Percentiles rank a stretch among this genome's conserved stretches.
Conservation (phyloP, 148 eudicot species). For the Talinum fruticosum region DNA sequence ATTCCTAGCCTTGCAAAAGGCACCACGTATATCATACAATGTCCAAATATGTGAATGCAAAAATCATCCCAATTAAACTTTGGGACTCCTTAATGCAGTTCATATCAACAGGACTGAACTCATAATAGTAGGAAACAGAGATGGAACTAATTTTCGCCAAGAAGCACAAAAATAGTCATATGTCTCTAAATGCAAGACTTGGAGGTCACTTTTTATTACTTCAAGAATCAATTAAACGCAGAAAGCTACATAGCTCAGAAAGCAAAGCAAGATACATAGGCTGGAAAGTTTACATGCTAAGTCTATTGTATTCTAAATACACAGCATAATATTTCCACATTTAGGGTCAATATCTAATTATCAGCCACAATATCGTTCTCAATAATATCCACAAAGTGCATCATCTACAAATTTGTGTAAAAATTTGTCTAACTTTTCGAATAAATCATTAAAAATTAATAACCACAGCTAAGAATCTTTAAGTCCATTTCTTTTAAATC, state of each 20-base stretch:
- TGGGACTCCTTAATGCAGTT: background rate
- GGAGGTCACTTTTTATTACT: background rate
- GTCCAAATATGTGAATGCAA: background rate
- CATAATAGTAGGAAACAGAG: background rate
- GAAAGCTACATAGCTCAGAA: background rate
- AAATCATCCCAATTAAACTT: background rate
- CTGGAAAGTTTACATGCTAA: background rate
- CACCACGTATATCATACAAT: constrained; percentile 3
- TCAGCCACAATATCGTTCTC: background rate
- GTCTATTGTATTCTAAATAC: background rate
- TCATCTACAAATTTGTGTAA: too few relatives aligned
- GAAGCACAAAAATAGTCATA: background rate
- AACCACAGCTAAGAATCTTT: background rate
- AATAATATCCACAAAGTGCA: background rate
- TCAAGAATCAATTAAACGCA: background rate
- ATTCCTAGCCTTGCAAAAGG: constrained; percentile 53
- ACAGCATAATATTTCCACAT: background rate
- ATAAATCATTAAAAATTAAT: too few relatives aligned
- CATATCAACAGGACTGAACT: background rate
- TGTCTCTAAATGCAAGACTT: background rate
- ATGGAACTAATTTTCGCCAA: background rate
- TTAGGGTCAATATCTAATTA: background rate
- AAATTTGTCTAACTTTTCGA: too few relatives aligned
- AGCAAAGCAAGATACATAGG: too few relatives aligned
- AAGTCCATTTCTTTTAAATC: background rate